Evolutionary conservation across 2,329 filamentous ascomycete genomes (phyloP), one percentile per base, ranked within the genome.

Genomic region (Aspergillus novofumigatus): DNA sequence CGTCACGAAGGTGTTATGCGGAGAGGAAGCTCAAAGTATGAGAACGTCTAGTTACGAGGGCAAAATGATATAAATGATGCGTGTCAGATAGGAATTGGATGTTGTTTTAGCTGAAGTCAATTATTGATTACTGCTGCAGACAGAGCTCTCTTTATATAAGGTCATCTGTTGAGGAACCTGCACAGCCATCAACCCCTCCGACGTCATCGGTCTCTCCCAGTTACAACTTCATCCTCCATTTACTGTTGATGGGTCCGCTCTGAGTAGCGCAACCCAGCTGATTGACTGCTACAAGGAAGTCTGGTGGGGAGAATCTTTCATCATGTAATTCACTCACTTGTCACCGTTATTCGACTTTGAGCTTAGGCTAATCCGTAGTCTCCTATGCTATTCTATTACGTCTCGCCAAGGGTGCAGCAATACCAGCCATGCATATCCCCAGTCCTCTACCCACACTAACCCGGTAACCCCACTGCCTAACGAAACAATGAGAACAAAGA

Each of bases 131-230:
- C 32, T 38, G 32, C 32, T 38, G 32, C 5, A 7, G 14, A 38
- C 32, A 14, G 32, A 7, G 14, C 8, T 4, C 32, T 38, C 32
- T 3, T 38, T 38, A 38, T 38, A 38, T 38, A 38, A 35, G 32
- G 14, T 38, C 32, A 5, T 17, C 32, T 38, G 14, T 38, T 38
- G 32, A 38, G 32, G 14, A 53, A 51, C 55, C 53, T 54, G 56
- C 56, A 53, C 45, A 26, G 11, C 49, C 26, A 44, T 35, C 53
- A 51, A 54, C 57, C 56, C 52, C 58, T 51, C 42, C 61, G 57
- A 65, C 61, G 64, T 63, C 65, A 68, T 69, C 53, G 56, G 55
- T 59, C 32, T 51, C 44, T 47, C 21, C 44, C 44, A 47, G 49
- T 49, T 58, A 54, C 57, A 47, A 57, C 49, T 53, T 44, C 47